Base-by-base conservation (phyloP, 2,329 filamentous ascomycete species). In the Pleoardoris graminearum region DNA sequence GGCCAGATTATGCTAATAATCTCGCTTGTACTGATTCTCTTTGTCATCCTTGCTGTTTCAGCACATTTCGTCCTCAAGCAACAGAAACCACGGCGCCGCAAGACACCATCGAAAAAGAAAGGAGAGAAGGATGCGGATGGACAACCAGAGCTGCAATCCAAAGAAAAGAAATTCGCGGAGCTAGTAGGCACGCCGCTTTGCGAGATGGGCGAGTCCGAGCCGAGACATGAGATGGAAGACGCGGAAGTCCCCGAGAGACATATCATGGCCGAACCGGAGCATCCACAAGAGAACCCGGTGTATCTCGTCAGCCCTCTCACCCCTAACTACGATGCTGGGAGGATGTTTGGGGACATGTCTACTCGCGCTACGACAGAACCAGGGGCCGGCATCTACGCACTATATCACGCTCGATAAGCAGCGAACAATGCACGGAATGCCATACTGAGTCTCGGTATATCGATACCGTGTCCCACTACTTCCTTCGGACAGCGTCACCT, bases 1-100 rank as follows among this genome's bases (percentile, higher is more conserved):
- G 58, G 60, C 17, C 50, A 63, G 52, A 48, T 56, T 8, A 63
- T 63, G 60, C 53, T 63, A 25, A 55, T 59, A 8, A 56, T 63
- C 33, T 51, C 58, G 16, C 47, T 63, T 19, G 48, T 59, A 21
- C 54, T 63, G 11, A 58, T 63, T 6, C 57, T 59, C 39, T 17
- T 61, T 16, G 60, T 63, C 27, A 48, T 51, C 35, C 27, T 51
- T 27, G 45, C 36, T 7, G 29, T 58, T n/a, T 36, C 54, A 7
- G 5, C 53, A 14, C 60, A 63, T 36, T 41, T 63, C 22, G 48
- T 48, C 36, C 30, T 61, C 12, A 50, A 51, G 23, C 53, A 54
- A 14, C 46, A 52, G 10, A 59, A 51, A 45, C 50, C 51, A 16
- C 30, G 23, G 32, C 44, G 47, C 7, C 50, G 45, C 25, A 49